Percentiles rank a stretch among this genome's conserved stretches.
Evolutionary conservation across 768 basidiomycete genomes (phyloP).

Genomic region (Boletus edulis): DNA sequence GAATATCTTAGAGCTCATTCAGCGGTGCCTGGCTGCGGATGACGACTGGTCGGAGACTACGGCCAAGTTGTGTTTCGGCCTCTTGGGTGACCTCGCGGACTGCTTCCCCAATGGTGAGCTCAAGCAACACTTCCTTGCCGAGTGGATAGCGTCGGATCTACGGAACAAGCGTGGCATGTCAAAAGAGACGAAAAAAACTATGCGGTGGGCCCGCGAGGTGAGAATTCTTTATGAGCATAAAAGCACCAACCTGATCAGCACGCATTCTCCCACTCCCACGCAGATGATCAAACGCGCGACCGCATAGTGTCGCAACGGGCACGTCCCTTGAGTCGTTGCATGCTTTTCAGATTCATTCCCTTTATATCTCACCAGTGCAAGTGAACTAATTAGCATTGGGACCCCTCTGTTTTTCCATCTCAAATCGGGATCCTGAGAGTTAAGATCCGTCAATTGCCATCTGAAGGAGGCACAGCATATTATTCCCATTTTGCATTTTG

Average conservation of each 20-base stretch:
- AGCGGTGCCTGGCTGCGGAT: constrained; percentile 65
- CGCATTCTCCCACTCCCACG: background rate
- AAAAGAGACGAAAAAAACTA: constrained; percentile 79
- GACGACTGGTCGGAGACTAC: constrained; percentile 83
- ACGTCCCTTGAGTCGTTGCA: constrained; percentile 21
- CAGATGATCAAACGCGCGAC: constrained; percentile 83
- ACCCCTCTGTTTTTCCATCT: constrained; percentile 11
- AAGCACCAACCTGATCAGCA: background rate
- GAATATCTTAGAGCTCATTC: constrained; percentile 77
- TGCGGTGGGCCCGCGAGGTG: constrained; percentile 94
- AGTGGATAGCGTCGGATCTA: constrained; percentile 77
- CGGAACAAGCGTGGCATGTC: constrained; percentile 72
- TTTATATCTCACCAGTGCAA: constrained; percentile 41
- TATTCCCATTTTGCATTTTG: constrained; percentile 45
- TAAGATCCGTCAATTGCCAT: constrained; percentile 43
- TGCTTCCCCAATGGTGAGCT: constrained; percentile 79
- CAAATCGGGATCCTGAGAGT: constrained; percentile 16
- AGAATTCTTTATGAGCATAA: constrained; percentile 15
- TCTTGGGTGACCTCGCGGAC: constrained; percentile 92
- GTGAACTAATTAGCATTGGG: constrained; percentile 42
- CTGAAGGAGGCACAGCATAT: constrained; percentile 69
- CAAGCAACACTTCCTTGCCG: constrained; percentile 71
- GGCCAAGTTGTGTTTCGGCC: constrained; percentile 73
- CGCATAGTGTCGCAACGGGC: constrained; percentile 44
- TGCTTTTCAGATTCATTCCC: constrained; percentile 31